Base-by-base conservation (phyloP, 2,329 filamentous ascomycete species). In the Stagonosporopsis rhizophila region DNA sequence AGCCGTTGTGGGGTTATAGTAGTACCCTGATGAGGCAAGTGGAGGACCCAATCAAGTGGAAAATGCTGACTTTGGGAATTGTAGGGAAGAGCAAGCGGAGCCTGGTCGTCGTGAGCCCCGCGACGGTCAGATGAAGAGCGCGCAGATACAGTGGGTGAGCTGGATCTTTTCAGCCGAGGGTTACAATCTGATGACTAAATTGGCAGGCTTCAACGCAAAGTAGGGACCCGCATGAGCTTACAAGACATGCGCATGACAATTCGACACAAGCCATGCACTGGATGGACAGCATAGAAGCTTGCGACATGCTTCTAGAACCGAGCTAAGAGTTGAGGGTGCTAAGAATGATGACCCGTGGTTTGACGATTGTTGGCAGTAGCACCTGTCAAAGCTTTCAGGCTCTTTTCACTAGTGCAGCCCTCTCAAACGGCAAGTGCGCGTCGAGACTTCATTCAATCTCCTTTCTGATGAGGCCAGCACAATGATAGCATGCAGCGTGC, bases 381-480 rank as follows among this genome's bases (percentile, higher is more conserved):
- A 38, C 25, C 45, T 55, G 45, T 55, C 52, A 55, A 55, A 44
- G 28, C 51, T 47, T 32, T 44, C 44, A 38, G 44, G 49, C 2
- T 30, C 38, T 17, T 27, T 44, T 30, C 45, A 45, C 52, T 55
- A 50, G 52, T 55, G 25, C 23, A 30, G 32, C 12, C 23, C 39
- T 39, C 52, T 14, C 25, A 34, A 49, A 49, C 14, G 32, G 42
- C 25, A 48, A 45, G 45, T n/a, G 28, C 40, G 39, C 14, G 42
- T 45, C 34, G 22, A 30, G 11, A 20, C 40, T 39, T 28, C n/a
- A 54, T 35, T 14, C 17, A 20, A 6, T 40, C 30, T 6, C 23
- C 38, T 12, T 4, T 25, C 22, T 37, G 19, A 32, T 20, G 17
- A 17, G 30, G 12, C 7, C 20, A 41, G 14, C 42, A 28, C 44